Base-by-base conservation (phyloP, 2,329 filamentous ascomycete species). In the Pseudogymnoascus destructans region DNA sequence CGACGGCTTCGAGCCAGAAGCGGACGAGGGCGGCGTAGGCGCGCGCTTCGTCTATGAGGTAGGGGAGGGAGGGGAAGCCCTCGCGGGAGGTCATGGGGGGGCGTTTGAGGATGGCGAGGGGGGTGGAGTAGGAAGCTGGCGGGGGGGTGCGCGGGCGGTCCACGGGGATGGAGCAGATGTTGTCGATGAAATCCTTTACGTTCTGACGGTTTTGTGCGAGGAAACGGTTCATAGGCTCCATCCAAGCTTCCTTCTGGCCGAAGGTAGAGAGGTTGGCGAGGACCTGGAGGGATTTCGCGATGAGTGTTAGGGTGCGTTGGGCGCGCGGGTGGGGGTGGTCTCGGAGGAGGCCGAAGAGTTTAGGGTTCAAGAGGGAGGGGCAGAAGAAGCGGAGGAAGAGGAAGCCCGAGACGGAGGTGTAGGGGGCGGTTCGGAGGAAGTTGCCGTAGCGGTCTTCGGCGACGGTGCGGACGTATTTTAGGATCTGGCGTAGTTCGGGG, bases 181-280 rank as follows among this genome's bases (percentile, higher is more conserved):
- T 78, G 68, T 97, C 91, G 61, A 96, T 86, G 65, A 91, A 96
- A 52, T 85, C 80, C 69, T 91, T 95, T 71, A 96, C 89, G 36
- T 87, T 81, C 65, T 85, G 79, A 17, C 90, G 82, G 66, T 95
- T 85, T 1, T 81, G 77, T 7, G 77, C 79, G 35, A 97, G 74
- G 66, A 96, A 96, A 42, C 80, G 81, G 68, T 96, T 97, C 92
- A 97, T 97, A 0, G 90, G 90, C 72, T 95, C 91, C 91, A 97
- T 96, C 89, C 90, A 97, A n/a, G 86, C 84, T 71, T 97, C 92
- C 69, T 95, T 95, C 68, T 87, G 91, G 38, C 92, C 92, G 68
- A 96, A 96, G 0, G 83, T 89, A 1, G 89, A 88, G 72, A 96
- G 79, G 69, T 96, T 96, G 15, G 90, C 89, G 60, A 97, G 77